These are phyloP conservation scores for Scheffersomyces quercinus DNA, from an alignment of 1,139 yeast species.

Conservation along the genomic window DNA sequence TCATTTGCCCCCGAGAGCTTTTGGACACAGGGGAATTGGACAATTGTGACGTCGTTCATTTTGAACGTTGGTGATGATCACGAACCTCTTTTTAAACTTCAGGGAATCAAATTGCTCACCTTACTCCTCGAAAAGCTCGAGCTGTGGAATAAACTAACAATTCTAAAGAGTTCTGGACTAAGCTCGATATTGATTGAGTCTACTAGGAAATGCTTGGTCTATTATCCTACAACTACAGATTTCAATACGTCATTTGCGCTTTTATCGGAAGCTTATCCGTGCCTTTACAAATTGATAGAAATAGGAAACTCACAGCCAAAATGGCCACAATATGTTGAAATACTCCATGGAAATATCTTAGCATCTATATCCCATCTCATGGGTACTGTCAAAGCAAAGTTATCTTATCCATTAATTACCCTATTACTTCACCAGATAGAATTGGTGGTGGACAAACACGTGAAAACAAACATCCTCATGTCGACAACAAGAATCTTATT, in stretches of 20 bases:
- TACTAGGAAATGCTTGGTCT: slow-evolving; percentile 39
- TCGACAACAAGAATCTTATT: slow-evolving; percentile 32
- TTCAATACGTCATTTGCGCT: slow-evolving; percentile 22
- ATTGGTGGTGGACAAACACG: slow-evolving; percentile 10
- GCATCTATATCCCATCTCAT: slow-evolving; percentile 22
- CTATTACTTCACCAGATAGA: slow-evolving; percentile 17
- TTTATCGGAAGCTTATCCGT: slow-evolving; percentile 26
- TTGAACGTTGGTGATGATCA: slow-evolving; percentile 54
- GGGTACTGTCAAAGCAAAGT: slow-evolving; percentile 9
- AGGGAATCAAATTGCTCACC: slow-evolving; percentile 40
- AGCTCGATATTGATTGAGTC: slow-evolving; percentile 42
- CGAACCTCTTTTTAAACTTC: slow-evolving; percentile 43
- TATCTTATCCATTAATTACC: slow-evolving; percentile 7
- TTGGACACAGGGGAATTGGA: slow-evolving; percentile 34
- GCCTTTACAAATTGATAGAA: slow-evolving; percentile 12
- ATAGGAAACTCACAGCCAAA: slow-evolving; percentile 5
- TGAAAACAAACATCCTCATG: slow-evolving; percentile 21
- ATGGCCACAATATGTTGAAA: slow-evolving; percentile 14
- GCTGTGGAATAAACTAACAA: slow-evolving; percentile 4
- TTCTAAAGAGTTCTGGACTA: slow-evolving; percentile 41
- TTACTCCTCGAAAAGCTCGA: slow-evolving; percentile 4
- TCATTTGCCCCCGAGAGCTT: slow-evolving; percentile 11
- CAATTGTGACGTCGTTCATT: slow-evolving; percentile 47
- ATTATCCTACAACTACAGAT: slow-evolving; percentile 49
- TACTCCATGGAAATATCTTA: slow-evolving; percentile 22